These are phyloP conservation scores for Fusarium oxysporum DNA, from an alignment of 2,329 filamentous ascomycete genomes.

Conservation along the genomic window DNA sequence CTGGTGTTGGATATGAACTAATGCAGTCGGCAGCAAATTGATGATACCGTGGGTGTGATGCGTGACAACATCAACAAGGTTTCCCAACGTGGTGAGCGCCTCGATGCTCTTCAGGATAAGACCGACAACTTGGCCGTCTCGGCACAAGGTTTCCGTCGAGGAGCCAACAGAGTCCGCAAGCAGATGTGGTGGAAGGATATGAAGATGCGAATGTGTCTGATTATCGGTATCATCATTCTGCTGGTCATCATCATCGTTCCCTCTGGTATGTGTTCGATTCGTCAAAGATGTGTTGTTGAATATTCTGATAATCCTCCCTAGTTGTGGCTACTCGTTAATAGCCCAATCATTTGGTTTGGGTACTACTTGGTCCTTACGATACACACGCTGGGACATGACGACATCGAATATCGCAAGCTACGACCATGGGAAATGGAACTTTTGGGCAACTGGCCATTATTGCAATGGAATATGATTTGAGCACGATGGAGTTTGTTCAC, in stretches of 20 bases:
- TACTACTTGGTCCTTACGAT: slow-evolving; percentile 45
- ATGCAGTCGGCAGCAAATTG: slow-evolving; percentile 80
- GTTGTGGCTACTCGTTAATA: slow-evolving; percentile 53
- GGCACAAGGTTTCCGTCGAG: slow-evolving; percentile 94
- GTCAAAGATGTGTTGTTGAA: neutral
- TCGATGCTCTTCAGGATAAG: slow-evolving; percentile 92
- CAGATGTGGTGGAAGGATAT: slow-evolving; percentile 99
- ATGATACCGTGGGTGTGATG: slow-evolving; percentile 95
- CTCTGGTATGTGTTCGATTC: slow-evolving; percentile 69
- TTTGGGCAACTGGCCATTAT: slow-evolving; percentile 47
- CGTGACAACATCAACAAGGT: slow-evolving; percentile 98
- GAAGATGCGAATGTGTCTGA: slow-evolving; percentile 99
- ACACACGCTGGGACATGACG: slow-evolving; percentile 40
- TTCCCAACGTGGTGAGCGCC: slow-evolving; percentile 88
- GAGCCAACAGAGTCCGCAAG: slow-evolving; percentile 95
- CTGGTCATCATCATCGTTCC: slow-evolving; percentile 95
- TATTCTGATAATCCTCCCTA: slow-evolving; percentile 34
- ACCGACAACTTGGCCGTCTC: slow-evolving; percentile 93
- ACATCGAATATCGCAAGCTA: slow-evolving; percentile 47
- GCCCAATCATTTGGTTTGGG: slow-evolving; percentile 36
- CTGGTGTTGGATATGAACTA: slow-evolving; percentile 15
- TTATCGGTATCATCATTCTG: slow-evolving; percentile 89
- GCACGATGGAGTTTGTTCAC: slow-evolving; percentile 53
- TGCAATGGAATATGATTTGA: slow-evolving; percentile 49
- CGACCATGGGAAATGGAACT: slow-evolving; percentile 45